phyloP scores from a whole-genome alignment of 371 early-diverging fungal species.

The Apophysomyces trapeziformis region DNA sequence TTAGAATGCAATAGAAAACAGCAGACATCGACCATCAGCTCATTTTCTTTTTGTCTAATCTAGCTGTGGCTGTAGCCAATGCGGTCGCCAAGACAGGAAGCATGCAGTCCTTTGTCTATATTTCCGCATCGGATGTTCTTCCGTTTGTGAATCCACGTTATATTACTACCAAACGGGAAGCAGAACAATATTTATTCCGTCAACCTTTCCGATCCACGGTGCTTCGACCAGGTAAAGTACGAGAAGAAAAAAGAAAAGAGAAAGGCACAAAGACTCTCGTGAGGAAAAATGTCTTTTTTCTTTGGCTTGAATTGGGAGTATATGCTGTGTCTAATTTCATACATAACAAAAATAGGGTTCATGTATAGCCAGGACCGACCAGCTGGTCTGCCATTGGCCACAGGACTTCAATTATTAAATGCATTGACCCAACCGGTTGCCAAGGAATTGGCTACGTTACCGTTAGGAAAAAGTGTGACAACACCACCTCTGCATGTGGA shows the following conservation, averaged over 20 bases:
- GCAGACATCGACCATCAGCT: background rate
- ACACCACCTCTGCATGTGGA: slow-evolving; percentile 66
- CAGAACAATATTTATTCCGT: slow-evolving; percentile 61
- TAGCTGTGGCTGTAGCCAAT: slow-evolving; percentile 59
- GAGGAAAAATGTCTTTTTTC: no score
- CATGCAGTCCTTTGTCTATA: slow-evolving; percentile 66
- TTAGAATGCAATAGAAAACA: slow-evolving; percentile 20
- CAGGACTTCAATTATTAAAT: slow-evolving; percentile 54
- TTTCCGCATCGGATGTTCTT: slow-evolving; percentile 71
- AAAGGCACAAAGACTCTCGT: no score
- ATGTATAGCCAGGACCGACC: slow-evolving; percentile 67
- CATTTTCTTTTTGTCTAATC: background rate
- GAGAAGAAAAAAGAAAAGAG: no score
- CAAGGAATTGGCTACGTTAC: slow-evolving; percentile 53
- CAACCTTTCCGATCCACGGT: slow-evolving; percentile 63
- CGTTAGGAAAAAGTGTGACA: slow-evolving; percentile 60
- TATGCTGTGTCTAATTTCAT: no score
- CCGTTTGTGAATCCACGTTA: slow-evolving; percentile 77
- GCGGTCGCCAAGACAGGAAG: slow-evolving; percentile 50
- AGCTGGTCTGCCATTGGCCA: slow-evolving; percentile 63
- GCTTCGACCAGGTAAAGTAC: slow-evolving; percentile 64
- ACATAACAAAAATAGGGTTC: slow-evolving; percentile 39
- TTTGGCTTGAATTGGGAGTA: no score
- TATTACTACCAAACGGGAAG: slow-evolving; percentile 78
- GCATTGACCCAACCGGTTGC: slow-evolving; percentile 49